Percentiles rank a stretch among this genome's conserved stretches.
Evolutionary conservation across 805 yeast species (phyloP).

Genomic region (Candida krabiensis): DNA sequence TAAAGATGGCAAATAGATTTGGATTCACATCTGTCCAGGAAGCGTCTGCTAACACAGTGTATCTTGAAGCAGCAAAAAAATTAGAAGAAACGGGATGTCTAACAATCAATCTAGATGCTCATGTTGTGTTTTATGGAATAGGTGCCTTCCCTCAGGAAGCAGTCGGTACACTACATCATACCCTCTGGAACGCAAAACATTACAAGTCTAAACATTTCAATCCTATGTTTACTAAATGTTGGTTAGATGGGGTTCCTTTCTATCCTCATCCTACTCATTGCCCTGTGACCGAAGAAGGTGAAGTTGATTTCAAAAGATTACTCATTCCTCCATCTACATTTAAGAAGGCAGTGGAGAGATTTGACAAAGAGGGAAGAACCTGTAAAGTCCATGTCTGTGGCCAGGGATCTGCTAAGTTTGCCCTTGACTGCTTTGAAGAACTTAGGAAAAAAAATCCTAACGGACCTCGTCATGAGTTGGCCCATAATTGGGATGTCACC

Average conservation of each 20-base stretch:
- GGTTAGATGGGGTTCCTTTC: constrained; percentile 32
- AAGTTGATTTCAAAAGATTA: constrained; percentile 19
- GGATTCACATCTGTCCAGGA: constrained; percentile 30
- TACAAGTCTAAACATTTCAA: constrained; percentile 27
- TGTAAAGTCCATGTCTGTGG: constrained; percentile 28
- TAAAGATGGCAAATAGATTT: constrained; percentile 26
- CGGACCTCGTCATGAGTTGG: constrained; percentile 27
- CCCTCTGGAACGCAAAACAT: constrained; percentile 21
- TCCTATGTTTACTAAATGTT: constrained; percentile 26
- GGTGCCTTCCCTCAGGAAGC: constrained; percentile 27
- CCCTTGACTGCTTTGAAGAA: constrained; percentile 27
- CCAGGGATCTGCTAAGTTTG: constrained; percentile 26
- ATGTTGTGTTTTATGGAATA: constrained; percentile 28
- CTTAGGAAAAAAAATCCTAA: constrained; percentile 23
- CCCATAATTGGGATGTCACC: constrained; percentile 29
- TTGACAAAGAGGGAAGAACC: constrained; percentile 27
- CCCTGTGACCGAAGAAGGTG: constrained; percentile 21
- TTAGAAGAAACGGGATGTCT: constrained; percentile 20
- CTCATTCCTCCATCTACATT: constrained; percentile 29
- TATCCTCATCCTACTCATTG: constrained; percentile 25
- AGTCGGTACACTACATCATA: constrained; percentile 25
- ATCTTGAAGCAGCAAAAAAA: constrained; percentile 26
- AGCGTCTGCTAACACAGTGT: constrained; percentile 28
- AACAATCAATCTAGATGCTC: constrained; percentile 27
- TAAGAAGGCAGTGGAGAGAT: constrained; percentile 23